A percentile compares a stretch with the other conserved stretches of the same genome.
Evolutionary conservation across 495 filamentous ascomycete genomes (phyloP).

Genomic region (Saxispiralis lemnorum): DNA sequence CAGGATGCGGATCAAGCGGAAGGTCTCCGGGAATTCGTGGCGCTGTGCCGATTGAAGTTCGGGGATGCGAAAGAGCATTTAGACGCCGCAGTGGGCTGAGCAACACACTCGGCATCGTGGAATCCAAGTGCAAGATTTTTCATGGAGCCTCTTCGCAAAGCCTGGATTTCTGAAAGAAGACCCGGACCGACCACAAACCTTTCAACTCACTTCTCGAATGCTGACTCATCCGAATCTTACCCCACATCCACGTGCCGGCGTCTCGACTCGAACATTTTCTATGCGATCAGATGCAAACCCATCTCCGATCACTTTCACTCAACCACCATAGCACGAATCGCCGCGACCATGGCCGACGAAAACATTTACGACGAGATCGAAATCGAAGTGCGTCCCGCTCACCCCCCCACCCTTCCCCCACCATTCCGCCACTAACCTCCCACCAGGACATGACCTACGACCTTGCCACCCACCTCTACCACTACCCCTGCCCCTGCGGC

Average conservation of each 20-base stretch:
- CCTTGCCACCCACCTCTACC: constrained; percentile 63
- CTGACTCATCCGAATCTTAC: not conserved
- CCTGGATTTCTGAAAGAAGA: no score
- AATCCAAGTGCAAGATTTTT: no score
- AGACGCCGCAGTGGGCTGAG: no score
- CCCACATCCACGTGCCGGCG: not conserved
- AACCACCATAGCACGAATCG: not conserved
- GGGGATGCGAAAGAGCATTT: not conserved
- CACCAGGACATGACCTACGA: constrained; percentile 77
- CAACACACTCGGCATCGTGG: no score
- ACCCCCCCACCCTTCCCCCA: not conserved
- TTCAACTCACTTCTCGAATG: not conserved
- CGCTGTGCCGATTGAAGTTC: constrained; percentile 14
- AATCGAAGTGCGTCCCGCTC: constrained; percentile 43
- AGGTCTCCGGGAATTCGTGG: constrained; percentile 19
- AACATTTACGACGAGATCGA: constrained; percentile 93
- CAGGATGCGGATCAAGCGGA: constrained; percentile 12
- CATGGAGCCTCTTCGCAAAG: no score
- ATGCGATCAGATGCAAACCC: not conserved
- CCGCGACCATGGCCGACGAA: constrained; percentile 9
- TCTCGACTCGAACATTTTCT: not conserved
- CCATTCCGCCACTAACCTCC: not conserved
- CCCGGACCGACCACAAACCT: no score
- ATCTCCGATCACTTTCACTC: not conserved
- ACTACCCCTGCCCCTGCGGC: constrained; percentile 92